Base-by-base conservation (phyloP, 768 basidiomycete species). In the Boletellus sp. region DNA sequence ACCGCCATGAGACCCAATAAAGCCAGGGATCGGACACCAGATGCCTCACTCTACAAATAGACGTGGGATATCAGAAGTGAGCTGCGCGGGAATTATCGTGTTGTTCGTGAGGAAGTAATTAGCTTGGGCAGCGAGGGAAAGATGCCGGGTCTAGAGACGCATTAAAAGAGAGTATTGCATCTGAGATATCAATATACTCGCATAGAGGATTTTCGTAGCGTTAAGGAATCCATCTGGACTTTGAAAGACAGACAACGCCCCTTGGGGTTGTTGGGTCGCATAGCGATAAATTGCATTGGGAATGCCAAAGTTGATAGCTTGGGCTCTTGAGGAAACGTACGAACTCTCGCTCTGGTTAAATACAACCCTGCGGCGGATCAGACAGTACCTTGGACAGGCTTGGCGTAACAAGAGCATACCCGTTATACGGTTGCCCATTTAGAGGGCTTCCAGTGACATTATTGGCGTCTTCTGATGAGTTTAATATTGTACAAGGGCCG, bases 281-380 rank as follows among this genome's bases (percentile, higher is more conserved):
- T 70, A 69, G 10, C 73, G 75, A 54, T 80, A 83, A 17, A 87
- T 78, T 5, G 86, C 78, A 8, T 77, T 77, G 15, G 86, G 74
- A 0, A 88, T 62, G n/a, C 77, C 74, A n/a, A 78, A 70, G 24
- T 62, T 68, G 1, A 77, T 77, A 3, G 81, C 70, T 3, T 56
- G 63, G 0, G 80, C 77, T 19, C 84, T 75, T 13, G 80, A 78
- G 42, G 72, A 63, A 31, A 84, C 69, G 57, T 80, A 83, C 0
- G 71, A 51, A 55, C 80, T 67, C 3, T 61, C 23, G 51, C 57
- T 71, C 4, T 63, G 42, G n/a, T 61, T 39, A 19, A 72, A 81
- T 2, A 78, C 55, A 4, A 81, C 65, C 1, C 79, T 80, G 45
- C 7, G 24, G 9, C 32, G 42, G 16, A 31, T 56, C 32, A 52